Conservation (phyloP, 2,329 filamentous ascomycete species). For the Annulohypoxylon truncatum region DNA sequence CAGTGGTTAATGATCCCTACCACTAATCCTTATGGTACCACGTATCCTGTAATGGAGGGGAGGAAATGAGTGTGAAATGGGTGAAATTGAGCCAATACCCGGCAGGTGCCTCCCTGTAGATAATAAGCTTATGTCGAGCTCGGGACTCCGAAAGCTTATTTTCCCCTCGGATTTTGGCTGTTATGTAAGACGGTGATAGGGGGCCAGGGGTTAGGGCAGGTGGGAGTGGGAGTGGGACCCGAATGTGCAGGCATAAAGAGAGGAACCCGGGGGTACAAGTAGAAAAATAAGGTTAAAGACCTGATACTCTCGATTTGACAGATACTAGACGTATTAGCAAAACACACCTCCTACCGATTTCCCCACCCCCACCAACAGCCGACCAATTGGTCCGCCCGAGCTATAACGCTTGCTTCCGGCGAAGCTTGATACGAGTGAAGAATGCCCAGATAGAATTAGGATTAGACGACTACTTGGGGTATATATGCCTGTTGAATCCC, state of each 20-base stretch:
- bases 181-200: neutral
- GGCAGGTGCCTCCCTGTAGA: neutral
- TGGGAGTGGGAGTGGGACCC: neutral
- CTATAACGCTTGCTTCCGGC: neutral
- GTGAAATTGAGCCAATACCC: neutral
- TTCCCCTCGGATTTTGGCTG: slow-evolving; percentile 1
- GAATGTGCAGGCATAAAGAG: neutral
- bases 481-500: slow-evolving; percentile 31
- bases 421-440: slow-evolving; percentile 1
- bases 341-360: neutral
- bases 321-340: neutral
- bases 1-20: neutral
- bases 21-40: neutral
- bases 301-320: neutral
- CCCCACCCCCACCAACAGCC: neutral
- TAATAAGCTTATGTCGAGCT: neutral
- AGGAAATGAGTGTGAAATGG: neutral
- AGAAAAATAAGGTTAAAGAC: neutral
- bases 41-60: neutral
- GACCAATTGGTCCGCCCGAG: neutral
- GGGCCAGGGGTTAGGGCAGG: neutral
- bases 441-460: slow-evolving; percentile 11
- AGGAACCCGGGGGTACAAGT: neutral
- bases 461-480: slow-evolving; percentile 15
- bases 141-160: slow-evolving; percentile 10